Conservation (phyloP, 1,139 yeast genomes). For the Candida dubliniensis region DNA sequence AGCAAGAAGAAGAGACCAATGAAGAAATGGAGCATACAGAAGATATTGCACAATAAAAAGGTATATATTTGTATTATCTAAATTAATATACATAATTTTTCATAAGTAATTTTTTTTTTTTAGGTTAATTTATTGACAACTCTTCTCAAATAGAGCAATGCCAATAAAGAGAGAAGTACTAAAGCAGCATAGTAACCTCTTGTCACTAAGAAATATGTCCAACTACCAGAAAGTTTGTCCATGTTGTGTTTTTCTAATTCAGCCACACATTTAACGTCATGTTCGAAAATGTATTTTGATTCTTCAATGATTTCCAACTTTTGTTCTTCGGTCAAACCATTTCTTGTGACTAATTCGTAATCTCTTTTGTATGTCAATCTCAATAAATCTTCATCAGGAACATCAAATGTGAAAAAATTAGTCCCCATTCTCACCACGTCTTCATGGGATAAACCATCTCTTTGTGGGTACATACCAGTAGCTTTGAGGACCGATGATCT, state of each 20-base stretch:
- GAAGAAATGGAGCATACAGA: conserved; percentile 13
- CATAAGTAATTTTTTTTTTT: not conserved
- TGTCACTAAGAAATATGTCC: conserved; percentile 56
- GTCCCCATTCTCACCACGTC: conserved; percentile 65
- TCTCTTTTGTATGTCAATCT: conserved; percentile 70
- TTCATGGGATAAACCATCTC: conserved; percentile 59
- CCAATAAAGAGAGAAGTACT: conserved; percentile 22
- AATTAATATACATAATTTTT: too few species aligned
- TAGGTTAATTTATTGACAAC: conserved; percentile 17
- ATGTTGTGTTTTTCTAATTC: conserved; percentile 70
- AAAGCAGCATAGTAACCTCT: conserved; percentile 46
- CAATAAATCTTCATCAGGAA: conserved; percentile 64
- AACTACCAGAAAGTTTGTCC: conserved; percentile 52
- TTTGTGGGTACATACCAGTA: conserved; percentile 72
- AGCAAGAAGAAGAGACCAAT: conserved; percentile 11
- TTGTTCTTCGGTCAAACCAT: conserved; percentile 63
- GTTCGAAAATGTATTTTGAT: conserved; percentile 62
- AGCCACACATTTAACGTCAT: conserved; percentile 58
- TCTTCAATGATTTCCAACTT: conserved; percentile 71
- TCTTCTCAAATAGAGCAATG: conserved; percentile 30
- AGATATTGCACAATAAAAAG: conserved; percentile 11
- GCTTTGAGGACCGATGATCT: conserved; percentile 65
- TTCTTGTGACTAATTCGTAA: conserved; percentile 74
- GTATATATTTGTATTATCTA: not conserved
- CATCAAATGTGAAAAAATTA: conserved; percentile 71